These are phyloP conservation scores for Arabis hirsuta DNA, from an alignment of 345 rosid species.

Conservation along the genomic window DNA sequence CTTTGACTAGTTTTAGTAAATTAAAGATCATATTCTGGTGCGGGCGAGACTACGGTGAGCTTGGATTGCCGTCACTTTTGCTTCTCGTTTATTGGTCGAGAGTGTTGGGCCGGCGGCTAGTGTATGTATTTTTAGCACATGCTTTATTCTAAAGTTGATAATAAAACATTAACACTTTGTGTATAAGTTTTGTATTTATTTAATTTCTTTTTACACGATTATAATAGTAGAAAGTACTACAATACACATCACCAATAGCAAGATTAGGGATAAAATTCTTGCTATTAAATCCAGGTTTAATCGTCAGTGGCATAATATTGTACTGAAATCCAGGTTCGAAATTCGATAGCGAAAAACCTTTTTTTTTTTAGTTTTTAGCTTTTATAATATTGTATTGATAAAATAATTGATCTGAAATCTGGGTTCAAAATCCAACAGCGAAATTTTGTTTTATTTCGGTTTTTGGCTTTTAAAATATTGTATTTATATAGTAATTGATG, in stretches of 20 bases:
- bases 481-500: too few species aligned
- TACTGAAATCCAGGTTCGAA: too few species aligned
- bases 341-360: too few species aligned
- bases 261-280: neutral
- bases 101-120: constrained; percentile 40
- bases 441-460: too few species aligned
- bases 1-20: constrained; percentile 36
- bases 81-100: constrained; percentile 22
- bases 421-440: too few species aligned
- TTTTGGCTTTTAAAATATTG: too few species aligned
- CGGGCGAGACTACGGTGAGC: constrained; percentile 21
- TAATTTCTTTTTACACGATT: neutral
- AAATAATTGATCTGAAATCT: too few species aligned
- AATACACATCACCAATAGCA: constrained; percentile 21
- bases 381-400: too few species aligned
- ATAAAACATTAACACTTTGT: constrained; percentile 8
- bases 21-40: neutral
- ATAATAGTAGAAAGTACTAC: constrained; percentile 2
- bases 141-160: constrained; percentile 28
- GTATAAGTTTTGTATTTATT: neutral
- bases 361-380: too few species aligned
- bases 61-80: constrained; percentile 40
- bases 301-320: too few species aligned
- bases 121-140: constrained; percentile 43
- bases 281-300: too few species aligned